Conservation (phyloP, 768 basidiomycete species). For the Lactarius quietus region DNA sequence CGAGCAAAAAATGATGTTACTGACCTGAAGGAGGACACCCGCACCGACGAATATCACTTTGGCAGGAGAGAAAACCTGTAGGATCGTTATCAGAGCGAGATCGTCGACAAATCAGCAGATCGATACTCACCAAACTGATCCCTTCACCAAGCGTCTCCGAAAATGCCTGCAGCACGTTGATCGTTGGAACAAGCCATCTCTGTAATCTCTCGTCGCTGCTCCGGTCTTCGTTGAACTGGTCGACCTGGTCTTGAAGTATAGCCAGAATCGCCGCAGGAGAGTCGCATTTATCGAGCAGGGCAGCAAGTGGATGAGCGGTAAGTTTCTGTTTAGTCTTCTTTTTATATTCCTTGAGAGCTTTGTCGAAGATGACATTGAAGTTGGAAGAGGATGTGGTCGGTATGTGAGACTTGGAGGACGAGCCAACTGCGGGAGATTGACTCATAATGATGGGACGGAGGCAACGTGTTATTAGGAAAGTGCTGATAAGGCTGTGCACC, state of each 20-base stretch:
- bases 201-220: background rate
- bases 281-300: background rate
- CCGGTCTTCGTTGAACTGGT: background rate
- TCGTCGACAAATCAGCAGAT: background rate
- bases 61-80: background rate
- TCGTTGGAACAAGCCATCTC: background rate
- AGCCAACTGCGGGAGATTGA: background rate
- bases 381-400: background rate
- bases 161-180: background rate
- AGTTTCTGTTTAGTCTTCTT: background rate
- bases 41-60: background rate
- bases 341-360: background rate
- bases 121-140: background rate
- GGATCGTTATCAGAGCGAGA: background rate
- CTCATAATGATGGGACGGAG: background rate
- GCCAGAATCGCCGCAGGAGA: background rate
- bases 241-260: background rate
- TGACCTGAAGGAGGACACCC: background rate
- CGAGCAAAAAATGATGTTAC: background rate
- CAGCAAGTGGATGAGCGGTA: background rate
- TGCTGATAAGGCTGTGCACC: too few relatives aligned
- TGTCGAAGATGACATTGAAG: background rate
- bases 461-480: too few relatives aligned
- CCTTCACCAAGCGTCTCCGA: background rate
- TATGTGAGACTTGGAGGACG: background rate